Conservation (phyloP, 2,329 filamentous ascomycete genomes). For the Diaporthe sp. region DNA sequence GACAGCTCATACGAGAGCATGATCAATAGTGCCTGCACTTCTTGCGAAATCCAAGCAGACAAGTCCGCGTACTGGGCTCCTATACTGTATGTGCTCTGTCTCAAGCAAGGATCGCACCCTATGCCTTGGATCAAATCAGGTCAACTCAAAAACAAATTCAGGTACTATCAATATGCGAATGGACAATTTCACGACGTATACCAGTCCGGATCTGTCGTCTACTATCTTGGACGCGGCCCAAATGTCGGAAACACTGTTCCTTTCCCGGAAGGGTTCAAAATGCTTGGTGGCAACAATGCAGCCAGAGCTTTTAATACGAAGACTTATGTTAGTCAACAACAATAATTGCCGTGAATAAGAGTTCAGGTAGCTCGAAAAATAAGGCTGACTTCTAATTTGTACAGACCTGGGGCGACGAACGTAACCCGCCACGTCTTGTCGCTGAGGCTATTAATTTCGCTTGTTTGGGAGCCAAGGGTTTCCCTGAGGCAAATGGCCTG, state of each 20-base stretch:
- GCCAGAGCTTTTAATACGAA: neutral
- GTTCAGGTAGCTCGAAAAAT: neutral
- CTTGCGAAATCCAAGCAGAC: conserved; percentile 70
- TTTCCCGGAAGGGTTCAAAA: conserved; percentile 71
- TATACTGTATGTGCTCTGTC: conserved; percentile 61
- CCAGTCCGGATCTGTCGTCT: conserved; percentile 66
- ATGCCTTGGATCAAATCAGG: neutral
- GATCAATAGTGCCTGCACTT: conserved; percentile 66
- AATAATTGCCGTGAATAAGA: neutral
- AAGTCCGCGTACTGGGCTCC: conserved; percentile 75
- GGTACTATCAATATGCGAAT: conserved; percentile 15
- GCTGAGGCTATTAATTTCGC: conserved; percentile 7
- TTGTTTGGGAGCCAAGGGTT: neutral
- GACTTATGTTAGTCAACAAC: neutral
- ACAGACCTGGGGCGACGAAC: conserved; percentile 2
- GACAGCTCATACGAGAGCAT: conserved; percentile 60
- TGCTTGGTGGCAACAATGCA: conserved; percentile 70
- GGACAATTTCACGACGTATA: conserved; percentile 64
- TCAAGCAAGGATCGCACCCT: neutral
- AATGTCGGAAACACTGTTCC: conserved; percentile 56
- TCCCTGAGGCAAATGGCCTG: neutral
- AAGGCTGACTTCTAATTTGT: neutral
- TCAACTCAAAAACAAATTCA: neutral
- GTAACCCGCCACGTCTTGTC: conserved; percentile 15
- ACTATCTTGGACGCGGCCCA: conserved; percentile 74